Base-by-base conservation (phyloP, 2,329 filamentous ascomycete genomes). In the Cladosporium sp. region DNA sequence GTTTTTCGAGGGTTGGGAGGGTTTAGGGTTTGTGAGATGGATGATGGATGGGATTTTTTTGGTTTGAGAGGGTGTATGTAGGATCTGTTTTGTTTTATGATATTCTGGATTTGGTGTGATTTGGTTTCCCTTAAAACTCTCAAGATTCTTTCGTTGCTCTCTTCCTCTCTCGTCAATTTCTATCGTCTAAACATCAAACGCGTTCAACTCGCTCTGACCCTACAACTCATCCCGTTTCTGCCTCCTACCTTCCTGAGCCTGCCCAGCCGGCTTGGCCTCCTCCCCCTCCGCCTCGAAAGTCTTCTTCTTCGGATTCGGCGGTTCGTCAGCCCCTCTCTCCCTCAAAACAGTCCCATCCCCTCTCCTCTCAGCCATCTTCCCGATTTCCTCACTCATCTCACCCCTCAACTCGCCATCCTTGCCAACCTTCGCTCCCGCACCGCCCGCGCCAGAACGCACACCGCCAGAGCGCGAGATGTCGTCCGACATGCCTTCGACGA, bases 241-340 rank as follows among this genome's bases (percentile, higher is more conserved):
- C 51, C 43, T 32, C 27, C 53, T 50, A 19, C 30, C 52, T 38
- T 56, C 57, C 18, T 59, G 57, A 55, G 61, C 62, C 50, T 62
- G 63, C 53, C 72, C 69, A 38, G 59, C 43, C 11, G 38, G 43
- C 43, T 47, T 47, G 22, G 35, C 36, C 11, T 48, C 36, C 9
- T 40, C 45, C 36, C 39, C 64, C 25, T 70, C 66, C 51, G 78
- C 78, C 56, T 83, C 79, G 72, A 79, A 81, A 68, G 77, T 77
- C 67, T 79, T 76, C 70, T 83, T 83, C 71, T 77, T 82, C 6
- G 78, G 78, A 62, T 83, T 83, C 22, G 64, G 59, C 20, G 65
- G 69, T 55, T 59, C 66, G 56, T 64, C 65, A 42, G 61, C 66
- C 5, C 57, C 58, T 41, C 65, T 51, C 33, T 61, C 63, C 54